These are phyloP conservation scores for Talaromyces funiculosus DNA, from an alignment of 2,329 filamentous ascomycete genomes.

Conservation along the genomic window DNA sequence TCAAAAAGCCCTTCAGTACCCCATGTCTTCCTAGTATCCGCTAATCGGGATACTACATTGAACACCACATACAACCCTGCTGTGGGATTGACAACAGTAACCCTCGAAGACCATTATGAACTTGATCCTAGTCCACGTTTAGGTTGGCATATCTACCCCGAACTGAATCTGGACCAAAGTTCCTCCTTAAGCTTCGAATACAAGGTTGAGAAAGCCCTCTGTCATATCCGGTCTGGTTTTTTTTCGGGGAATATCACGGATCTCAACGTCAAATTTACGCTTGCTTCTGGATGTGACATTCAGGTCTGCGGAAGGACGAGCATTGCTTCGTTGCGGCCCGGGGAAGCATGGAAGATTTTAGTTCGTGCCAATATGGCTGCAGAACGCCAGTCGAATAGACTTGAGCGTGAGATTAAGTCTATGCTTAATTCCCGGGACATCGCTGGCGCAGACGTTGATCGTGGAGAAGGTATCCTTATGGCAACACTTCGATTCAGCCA, in stretches of 20 bases:
- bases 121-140: not conserved
- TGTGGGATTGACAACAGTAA: constrained; percentile 10
- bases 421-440: not conserved
- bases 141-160: constrained; percentile 8
- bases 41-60: not conserved
- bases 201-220: constrained; percentile 2
- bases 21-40: constrained; percentile 11
- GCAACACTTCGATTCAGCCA: constrained; percentile 7
- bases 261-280: constrained; percentile 1
- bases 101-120: constrained; percentile 1
- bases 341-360: constrained; percentile 7
- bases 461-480: not conserved
- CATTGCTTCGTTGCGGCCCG: constrained; percentile 8
- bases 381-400: not conserved
- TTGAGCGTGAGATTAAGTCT: constrained; percentile 7
- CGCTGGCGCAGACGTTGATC: not conserved
- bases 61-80: not conserved
- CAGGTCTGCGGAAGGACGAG: not conserved
- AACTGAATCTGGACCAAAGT: not conserved
- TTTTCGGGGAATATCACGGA: not conserved
- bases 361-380: not conserved
- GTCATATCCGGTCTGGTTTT: constrained; percentile 6
- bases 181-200: not conserved
- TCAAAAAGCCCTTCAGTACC: not conserved
- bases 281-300: not conserved